Evolutionary conservation across 73 alveolate genomes (phyloP), one percentile per base, ranked within the genome.

Genomic region (Paramecium tetraurelia): DNA sequence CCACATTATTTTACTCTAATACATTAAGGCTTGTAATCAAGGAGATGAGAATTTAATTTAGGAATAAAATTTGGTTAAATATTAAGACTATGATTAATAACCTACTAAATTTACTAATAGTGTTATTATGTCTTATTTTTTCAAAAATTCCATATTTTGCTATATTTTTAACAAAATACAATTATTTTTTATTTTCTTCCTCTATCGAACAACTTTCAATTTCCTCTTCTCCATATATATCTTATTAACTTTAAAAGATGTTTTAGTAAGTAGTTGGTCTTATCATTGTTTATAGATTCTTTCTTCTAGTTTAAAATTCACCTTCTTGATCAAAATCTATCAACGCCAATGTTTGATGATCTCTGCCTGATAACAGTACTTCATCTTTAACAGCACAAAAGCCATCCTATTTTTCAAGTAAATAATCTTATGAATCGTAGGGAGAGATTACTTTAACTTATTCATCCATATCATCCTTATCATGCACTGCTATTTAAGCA

Each of bases 401-500:
- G 46, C 31, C 48, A 18, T 53, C 69, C 14, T 18, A 18, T 16
- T 53, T 53, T 14, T 53, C 76, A 6, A 6, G 4, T 16, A 33
- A 21, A 14, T 20, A 38, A 6, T 80, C 90, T 40, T 80, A 16
- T 1, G 24, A 59, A 22, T 80, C 90, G 22, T 80, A 80, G 2
- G 90, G 90, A 44, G 21, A 14, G 31, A 24, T 20, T 2, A 80
- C 44, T 7, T 44, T 35, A 44, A 80, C 57, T 31, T 80, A 22
- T 80, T 80, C 90, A 22, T 80, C 90, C 27, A 24, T 12, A 7
- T 44, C 90, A 21, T 53, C 69, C 69, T 53, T 53, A 53, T 53
- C 69, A 53, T 53, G 69, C 0, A 53, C 69, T 18, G 69, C 12
- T 53, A 53, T 53, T 12, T 53, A 53, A 4, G 69, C 69, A 53